A percentile compares a stretch with the other conserved stretches of the same genome.
These are phyloP conservation scores for Bryoglossum gracile DNA, from an alignment of 495 filamentous ascomycete genomes.

Conservation along the genomic window DNA sequence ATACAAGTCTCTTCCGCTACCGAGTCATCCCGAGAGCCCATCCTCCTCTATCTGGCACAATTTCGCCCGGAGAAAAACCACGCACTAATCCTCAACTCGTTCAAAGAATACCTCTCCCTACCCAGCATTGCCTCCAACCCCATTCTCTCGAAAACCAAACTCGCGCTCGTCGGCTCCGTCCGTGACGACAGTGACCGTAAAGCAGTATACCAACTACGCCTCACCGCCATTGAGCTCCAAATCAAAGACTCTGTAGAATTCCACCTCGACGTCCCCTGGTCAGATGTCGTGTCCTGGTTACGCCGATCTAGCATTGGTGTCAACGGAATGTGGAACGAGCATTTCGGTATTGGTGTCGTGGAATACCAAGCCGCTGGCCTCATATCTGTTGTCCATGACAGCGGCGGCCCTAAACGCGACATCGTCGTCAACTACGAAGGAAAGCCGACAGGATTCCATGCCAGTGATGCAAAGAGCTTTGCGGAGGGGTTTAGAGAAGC, in stretches of 20 bases:
- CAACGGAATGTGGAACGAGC: conserved; percentile 99
- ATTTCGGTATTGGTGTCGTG: conserved; percentile 97
- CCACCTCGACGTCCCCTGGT: conserved; percentile 81
- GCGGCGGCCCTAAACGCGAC: conserved; percentile 84
- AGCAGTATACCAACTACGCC: conserved; percentile 81
- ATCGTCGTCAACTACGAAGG: conserved; percentile 79
- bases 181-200: conserved; percentile 76
- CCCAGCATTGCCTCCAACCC: conserved; percentile 33
- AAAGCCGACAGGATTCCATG: conserved; percentile 78
- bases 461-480: conserved; percentile 67
- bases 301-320: conserved; percentile 69
- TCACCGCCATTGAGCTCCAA: conserved; percentile 79
- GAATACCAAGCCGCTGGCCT: conserved; percentile 96
- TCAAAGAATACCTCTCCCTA: conserved; percentile 57
- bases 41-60: conserved; percentile 88
- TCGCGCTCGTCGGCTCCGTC: conserved; percentile 84
- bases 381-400: conserved; percentile 84
- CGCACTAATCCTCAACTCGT: conserved; percentile 71
- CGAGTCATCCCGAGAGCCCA: conserved; percentile 57
- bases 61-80: conserved; percentile 98
- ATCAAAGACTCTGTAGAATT: conserved; percentile 81
- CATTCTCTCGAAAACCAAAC: conserved; percentile 39
- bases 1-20: conserved; percentile 60
- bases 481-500: conserved; percentile 71
- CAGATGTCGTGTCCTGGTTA: conserved; percentile 72